Evolutionary conservation across 164 flowering plant species (phyloP).

Genomic region (Akebia trifoliata): DNA sequence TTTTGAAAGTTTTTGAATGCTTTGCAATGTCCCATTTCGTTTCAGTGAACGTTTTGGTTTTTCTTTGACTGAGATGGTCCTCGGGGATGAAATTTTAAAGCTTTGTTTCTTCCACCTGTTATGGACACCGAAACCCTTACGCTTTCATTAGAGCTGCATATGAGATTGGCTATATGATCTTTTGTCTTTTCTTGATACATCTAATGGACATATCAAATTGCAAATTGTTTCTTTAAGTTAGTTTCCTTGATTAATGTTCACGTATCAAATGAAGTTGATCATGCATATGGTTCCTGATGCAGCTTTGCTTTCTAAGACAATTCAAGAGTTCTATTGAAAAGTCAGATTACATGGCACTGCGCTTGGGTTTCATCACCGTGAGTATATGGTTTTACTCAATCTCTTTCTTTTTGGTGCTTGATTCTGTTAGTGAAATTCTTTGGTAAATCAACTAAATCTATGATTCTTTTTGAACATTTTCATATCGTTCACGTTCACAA

Average conservation of each 20-base stretch:
- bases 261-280: background rate
- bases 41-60: too few relatives aligned
- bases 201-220: background rate
- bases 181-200: background rate
- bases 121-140: too few relatives aligned
- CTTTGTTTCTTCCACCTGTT: too few relatives aligned
- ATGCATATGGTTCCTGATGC: slow-evolving; percentile 22
- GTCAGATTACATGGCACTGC: slow-evolving; percentile 79
- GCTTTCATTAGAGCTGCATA: too few relatives aligned
- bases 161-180: too few relatives aligned
- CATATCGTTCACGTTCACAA: too few relatives aligned
- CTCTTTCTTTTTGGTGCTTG: background rate
- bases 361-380: slow-evolving; percentile 85
- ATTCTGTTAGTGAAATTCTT: background rate
- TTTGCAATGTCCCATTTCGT: too few relatives aligned
- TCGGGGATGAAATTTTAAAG: too few relatives aligned
- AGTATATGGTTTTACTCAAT: slow-evolving; percentile 26
- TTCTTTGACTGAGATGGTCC: too few relatives aligned
- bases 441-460: background rate
- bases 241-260: slow-evolving; percentile 5
- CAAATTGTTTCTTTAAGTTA: background rate
- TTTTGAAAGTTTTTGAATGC: too few relatives aligned
- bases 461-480: too few relatives aligned
- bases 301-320: slow-evolving; percentile 89
- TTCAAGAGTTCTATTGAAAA: slow-evolving; percentile 64